A percentile compares a stretch with the other conserved stretches of the same genome.
These are phyloP conservation scores for Termitomyces sp. DNA, from an alignment of 768 basidiomycete genomes.

Conservation along the genomic window DNA sequence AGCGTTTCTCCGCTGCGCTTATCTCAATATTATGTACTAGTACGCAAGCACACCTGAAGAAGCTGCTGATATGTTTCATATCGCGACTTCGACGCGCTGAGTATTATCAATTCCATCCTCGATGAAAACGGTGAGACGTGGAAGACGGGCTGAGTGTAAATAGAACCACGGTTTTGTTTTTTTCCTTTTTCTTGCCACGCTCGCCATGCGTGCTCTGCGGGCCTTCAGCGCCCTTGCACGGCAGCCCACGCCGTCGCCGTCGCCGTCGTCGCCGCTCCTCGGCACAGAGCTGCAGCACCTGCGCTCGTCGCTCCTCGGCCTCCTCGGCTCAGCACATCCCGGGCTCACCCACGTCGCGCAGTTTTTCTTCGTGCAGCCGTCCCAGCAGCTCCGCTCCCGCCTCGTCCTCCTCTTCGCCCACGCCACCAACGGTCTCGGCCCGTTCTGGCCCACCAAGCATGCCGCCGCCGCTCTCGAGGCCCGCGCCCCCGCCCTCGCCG, in stretches of 20 bases:
- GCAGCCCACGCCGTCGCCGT: slow-evolving; percentile 52
- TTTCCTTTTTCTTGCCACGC: too few relatives aligned
- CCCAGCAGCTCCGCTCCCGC: slow-evolving; percentile 88
- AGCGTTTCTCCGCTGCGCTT: too few relatives aligned
- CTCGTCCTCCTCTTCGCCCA: slow-evolving; percentile 86
- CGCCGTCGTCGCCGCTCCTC: slow-evolving; percentile 58
- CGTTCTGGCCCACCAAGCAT: slow-evolving; percentile 54
- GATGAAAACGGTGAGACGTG: too few relatives aligned
- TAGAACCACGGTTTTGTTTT: too few relatives aligned
- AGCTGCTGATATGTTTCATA: too few relatives aligned
- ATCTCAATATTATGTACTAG: too few relatives aligned
- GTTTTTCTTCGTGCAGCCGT: slow-evolving; percentile 87
- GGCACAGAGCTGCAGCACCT: slow-evolving; percentile 76
- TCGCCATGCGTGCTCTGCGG: too few relatives aligned
- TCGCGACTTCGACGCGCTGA: too few relatives aligned
- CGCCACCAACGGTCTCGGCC: slow-evolving; percentile 89
- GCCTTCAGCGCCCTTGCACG: slow-evolving; percentile 35
- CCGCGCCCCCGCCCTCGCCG: slow-evolving; percentile 45
- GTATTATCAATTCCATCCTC: too few relatives aligned
- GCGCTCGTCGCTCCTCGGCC: slow-evolving; percentile 64
- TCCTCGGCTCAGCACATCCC: slow-evolving; percentile 89
- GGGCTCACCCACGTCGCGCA: slow-evolving; percentile 83
- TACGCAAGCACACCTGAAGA: too few relatives aligned
- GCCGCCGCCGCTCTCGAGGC: slow-evolving; percentile 61
- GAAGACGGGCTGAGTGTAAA: too few relatives aligned